Evolutionary conservation across 2,329 filamentous ascomycete species (phyloP).

Genomic region (Arthrobotrys conoides): DNA sequence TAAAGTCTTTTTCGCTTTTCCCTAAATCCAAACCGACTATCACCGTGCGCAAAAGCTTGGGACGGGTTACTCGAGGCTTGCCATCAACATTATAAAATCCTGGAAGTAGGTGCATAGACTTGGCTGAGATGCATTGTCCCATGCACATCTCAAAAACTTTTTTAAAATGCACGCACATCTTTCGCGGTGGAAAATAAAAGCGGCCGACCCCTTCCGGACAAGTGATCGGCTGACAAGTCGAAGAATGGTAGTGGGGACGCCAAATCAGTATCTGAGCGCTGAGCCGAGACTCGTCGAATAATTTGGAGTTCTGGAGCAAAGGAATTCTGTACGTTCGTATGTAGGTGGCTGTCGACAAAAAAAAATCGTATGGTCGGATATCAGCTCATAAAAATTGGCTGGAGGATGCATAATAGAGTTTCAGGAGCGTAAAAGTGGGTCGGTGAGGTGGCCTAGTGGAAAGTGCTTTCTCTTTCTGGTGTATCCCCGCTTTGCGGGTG

Average conservation of each 20-base stretch:
- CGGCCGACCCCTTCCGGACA: neutral
- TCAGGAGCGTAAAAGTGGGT: conserved; percentile 41
- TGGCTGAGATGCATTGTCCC: conserved; percentile 14
- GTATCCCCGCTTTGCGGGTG: conserved; percentile 33
- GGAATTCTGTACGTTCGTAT: neutral
- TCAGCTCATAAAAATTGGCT: conserved; percentile 12
- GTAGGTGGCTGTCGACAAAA: conserved; percentile 10
- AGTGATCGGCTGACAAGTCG: conserved; percentile 15
- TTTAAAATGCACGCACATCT: conserved; percentile 16
- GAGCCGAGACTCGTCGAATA: conserved; percentile 9
- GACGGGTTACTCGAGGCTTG: neutral
- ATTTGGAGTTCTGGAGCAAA: neutral
- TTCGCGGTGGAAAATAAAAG: neutral
- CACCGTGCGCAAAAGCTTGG: neutral
- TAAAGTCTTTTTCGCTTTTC: neutral
- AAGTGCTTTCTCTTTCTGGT: conserved; percentile 22
- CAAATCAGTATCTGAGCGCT: conserved; percentile 13
- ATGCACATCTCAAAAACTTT: conserved; percentile 10
- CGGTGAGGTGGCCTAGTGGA: conserved; percentile 12
- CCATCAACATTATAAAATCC: conserved; percentile 20
- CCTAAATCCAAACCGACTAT: neutral
- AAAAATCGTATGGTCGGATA: conserved; percentile 8
- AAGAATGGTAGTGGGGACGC: conserved; percentile 15
- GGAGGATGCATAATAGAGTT: conserved; percentile 35
- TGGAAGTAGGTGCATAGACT: conserved; percentile 10